These are phyloP conservation scores for Starmerella bacillaris DNA, from an alignment of 805 yeast genomes.

Conservation along the genomic window DNA sequence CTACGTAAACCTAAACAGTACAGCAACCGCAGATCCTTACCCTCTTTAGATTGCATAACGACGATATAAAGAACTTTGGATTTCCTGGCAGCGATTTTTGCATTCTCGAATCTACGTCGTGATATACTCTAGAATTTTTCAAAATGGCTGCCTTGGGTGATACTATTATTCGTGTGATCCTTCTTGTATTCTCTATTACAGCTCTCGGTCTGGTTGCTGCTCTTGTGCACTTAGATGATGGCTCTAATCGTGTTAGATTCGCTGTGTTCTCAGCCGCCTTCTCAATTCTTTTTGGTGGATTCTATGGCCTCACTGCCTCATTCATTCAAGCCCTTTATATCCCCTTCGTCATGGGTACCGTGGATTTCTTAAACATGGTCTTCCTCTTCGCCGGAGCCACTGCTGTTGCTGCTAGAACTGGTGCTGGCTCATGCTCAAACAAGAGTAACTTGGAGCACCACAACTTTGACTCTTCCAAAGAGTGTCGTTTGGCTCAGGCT, in stretches of 20 bases:
- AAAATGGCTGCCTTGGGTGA: constrained; percentile 57
- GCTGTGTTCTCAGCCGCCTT: constrained; percentile 74
- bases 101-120: too few species aligned
- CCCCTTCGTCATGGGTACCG: constrained; percentile 55
- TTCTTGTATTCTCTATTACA: constrained; percentile 60
- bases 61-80: constrained; percentile 2
- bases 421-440: constrained; percentile 74
- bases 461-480: constrained; percentile 53
- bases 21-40: background rate
- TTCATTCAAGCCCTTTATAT: constrained; percentile 66
- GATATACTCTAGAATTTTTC: background rate
- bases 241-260: constrained; percentile 68
- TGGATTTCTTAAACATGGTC: constrained; percentile 76
- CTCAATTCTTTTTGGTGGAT: constrained; percentile 59
- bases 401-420: constrained; percentile 79
- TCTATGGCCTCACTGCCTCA: constrained; percentile 64
- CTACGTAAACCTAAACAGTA: background rate
- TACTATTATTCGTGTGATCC: constrained; percentile 50
- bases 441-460: constrained; percentile 43
- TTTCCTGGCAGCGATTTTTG: too few species aligned
- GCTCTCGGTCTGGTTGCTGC: constrained; percentile 78
- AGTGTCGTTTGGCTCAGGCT: constrained; percentile 94
- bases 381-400: constrained; percentile 91
- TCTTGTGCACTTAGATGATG: constrained; percentile 41
- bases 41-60: constrained; percentile 3